Evolutionary conservation across 2,329 filamentous ascomycete genomes (phyloP).

Genomic region (Aphanoascus verrucosus): DNA sequence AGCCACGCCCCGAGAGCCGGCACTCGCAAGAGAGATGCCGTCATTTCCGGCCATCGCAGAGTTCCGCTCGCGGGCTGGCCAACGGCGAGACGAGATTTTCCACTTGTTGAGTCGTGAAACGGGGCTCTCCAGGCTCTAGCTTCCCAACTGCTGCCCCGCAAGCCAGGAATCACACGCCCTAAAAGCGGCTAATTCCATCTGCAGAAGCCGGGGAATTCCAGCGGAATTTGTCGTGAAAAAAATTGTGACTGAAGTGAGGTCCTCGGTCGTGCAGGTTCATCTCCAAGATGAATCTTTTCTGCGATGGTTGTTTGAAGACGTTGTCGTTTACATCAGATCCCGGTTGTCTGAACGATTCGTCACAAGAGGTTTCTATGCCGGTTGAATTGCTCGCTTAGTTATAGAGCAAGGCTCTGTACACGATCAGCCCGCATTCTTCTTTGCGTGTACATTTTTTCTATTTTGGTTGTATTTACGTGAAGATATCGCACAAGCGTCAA

Average conservation of each 20-base stretch:
- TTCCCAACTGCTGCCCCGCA: conserved; percentile 6
- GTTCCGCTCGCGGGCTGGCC: background rate
- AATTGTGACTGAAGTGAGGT: background rate
- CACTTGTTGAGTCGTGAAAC: background rate
- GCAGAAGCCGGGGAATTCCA: background rate
- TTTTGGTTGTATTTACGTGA: too few species aligned
- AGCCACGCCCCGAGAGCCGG: background rate
- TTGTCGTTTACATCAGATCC: too few species aligned
- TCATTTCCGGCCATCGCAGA: background rate
- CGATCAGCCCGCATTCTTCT: too few species aligned
- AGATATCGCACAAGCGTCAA: too few species aligned
- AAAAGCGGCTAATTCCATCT: background rate
- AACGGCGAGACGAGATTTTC: background rate
- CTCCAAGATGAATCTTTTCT: background rate
- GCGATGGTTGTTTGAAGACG: background rate
- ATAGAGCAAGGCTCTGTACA: too few species aligned
- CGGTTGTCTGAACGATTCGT: too few species aligned
- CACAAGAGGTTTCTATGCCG: too few species aligned
- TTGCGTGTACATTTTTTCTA: too few species aligned
- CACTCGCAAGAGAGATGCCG: conserved; percentile 1
- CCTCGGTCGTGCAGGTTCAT: background rate
- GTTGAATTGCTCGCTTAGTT: too few species aligned
- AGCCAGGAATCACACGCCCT: conserved; percentile 2
- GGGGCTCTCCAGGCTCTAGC: background rate
- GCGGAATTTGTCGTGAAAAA: conserved; percentile 2